Conservation (phyloP, 2,329 filamentous ascomycete species). For the Botryotinia convoluta region DNA sequence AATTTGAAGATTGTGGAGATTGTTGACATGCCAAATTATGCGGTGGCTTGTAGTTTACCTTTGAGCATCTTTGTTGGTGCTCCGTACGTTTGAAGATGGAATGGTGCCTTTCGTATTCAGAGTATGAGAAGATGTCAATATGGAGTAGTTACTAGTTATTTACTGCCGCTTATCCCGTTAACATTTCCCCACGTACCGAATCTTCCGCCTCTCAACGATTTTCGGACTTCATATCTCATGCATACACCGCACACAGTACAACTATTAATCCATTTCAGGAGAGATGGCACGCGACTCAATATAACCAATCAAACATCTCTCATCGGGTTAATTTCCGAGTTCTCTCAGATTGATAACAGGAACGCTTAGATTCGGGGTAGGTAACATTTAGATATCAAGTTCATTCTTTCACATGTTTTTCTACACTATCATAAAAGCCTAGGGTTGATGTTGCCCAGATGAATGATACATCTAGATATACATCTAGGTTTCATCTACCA, state of each 20-base stretch:
- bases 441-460: neutral
- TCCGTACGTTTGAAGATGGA: constrained; percentile 23
- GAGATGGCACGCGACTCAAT: neutral
- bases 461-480: neutral
- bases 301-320: neutral
- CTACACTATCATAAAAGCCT: neutral
- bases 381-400: neutral
- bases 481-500: neutral
- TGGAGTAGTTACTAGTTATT: neutral
- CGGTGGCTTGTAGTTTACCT: constrained; percentile 49
- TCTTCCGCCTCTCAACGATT: neutral
- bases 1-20: constrained; percentile 52
- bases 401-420: constrained; percentile 10
- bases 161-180: neutral
- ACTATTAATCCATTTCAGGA: neutral
- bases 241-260: neutral
- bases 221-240: neutral
- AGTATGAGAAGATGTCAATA: neutral
- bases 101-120: neutral
- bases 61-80: constrained; percentile 45
- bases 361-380: neutral
- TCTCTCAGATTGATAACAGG: neutral
- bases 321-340: neutral
- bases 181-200: neutral
- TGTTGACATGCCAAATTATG: constrained; percentile 54